A percentile compares a stretch with the other conserved stretches of the same genome.
phyloP scores from a whole-genome alignment of 2,329 filamentous ascomycete genomes.

The Colletotrichum viniferum region DNA sequence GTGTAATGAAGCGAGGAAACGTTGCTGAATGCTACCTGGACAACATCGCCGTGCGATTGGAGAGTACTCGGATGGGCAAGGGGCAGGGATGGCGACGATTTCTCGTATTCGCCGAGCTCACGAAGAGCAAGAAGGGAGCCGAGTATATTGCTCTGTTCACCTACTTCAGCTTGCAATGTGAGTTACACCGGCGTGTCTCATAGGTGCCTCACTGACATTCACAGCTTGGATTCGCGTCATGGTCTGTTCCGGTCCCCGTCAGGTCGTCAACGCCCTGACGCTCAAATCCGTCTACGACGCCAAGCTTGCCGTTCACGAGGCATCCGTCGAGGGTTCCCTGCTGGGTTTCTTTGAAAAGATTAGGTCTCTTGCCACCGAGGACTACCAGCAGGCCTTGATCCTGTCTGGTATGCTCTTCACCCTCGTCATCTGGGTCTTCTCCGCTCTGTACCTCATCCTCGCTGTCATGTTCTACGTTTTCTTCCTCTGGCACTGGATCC shows the following conservation, averaged over 20 bases:
- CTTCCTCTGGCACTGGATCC: conserved; percentile 93
- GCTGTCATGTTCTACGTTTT: conserved; percentile 81
- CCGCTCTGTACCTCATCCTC: conserved; percentile 74
- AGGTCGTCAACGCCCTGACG: conserved; percentile 88
- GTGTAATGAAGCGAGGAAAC: conserved; percentile 82
- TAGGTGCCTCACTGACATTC: conserved; percentile 12
- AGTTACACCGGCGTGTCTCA: conserved; percentile 26
- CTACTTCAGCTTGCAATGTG: conserved; percentile 77
- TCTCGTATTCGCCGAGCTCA: conserved; percentile 89
- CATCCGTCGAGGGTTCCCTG: conserved; percentile 65
- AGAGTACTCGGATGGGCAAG: conserved; percentile 76
- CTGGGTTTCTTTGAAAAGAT: conserved; percentile 86
- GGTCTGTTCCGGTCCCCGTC: conserved; percentile 89
- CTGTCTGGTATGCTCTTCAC: conserved; percentile 94
- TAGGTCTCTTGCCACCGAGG: conserved; percentile 70
- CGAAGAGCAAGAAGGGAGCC: conserved; percentile 87
- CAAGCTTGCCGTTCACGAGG: conserved; percentile 64
- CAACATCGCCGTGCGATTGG: conserved; percentile 80
- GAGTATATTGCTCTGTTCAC: conserved; percentile 92
- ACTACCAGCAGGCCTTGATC: conserved; percentile 81
- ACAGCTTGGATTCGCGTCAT: conserved; percentile 86
- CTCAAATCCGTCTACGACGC: conserved; percentile 82
- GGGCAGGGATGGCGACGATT: conserved; percentile 88
- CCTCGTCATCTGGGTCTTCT: conserved; percentile 85
- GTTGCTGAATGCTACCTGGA: conserved; percentile 93